Evolutionary conservation across 2,329 filamentous ascomycete genomes (phyloP), one percentile per base, ranked within the genome.

Genomic region (Periconia sp.): DNA sequence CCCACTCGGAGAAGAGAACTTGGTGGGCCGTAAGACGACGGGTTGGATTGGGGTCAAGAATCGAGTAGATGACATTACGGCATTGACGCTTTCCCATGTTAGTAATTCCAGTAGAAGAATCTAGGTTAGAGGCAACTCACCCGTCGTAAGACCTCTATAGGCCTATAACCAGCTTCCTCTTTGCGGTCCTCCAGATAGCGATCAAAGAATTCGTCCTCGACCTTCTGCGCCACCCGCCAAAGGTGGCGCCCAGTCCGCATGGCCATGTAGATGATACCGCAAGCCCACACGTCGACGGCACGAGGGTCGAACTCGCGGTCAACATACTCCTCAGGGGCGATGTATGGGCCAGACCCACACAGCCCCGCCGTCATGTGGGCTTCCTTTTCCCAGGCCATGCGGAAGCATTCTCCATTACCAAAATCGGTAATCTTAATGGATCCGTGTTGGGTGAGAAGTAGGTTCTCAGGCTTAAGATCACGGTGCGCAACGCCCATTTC

Each of bases 341-440:
- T 99, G 66, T 99, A 99, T 0, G 94, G 94, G 16, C 92, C 94
- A 11, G 92, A 96, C 28, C 94, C 94, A 70, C 94, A 99, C 10
- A 99, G 84, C 30, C 94, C 94, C 28, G 91, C 92, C 3, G 95
- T 96, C 92, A 97, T 96, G 72, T 97, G 94, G 15, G 94, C 88
- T 70, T 97, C 92, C 40, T 91, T 94, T 72, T 99, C 94, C 94
- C 94, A 99, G 2, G 94, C 94, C 92, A 97, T 97, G 42, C 94
- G 87, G 81, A 99, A 99, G 72, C 94, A 99, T 72, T 99, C 94
- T 62, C 94, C 94, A 61, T 99, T 99, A 50, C 94, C 94, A 60
- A 99, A 99, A 69, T 99, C 94, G 19, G 94, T 97, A 54, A 99
- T 99, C 66, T 99, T 99, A 57, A 99, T 83, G 11, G 85, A 89